Evolutionary conservation across 192 early-diverging fungal species (phyloP), one percentile per base, ranked within the genome.

Genomic region (Geranomyces variabilis): DNA sequence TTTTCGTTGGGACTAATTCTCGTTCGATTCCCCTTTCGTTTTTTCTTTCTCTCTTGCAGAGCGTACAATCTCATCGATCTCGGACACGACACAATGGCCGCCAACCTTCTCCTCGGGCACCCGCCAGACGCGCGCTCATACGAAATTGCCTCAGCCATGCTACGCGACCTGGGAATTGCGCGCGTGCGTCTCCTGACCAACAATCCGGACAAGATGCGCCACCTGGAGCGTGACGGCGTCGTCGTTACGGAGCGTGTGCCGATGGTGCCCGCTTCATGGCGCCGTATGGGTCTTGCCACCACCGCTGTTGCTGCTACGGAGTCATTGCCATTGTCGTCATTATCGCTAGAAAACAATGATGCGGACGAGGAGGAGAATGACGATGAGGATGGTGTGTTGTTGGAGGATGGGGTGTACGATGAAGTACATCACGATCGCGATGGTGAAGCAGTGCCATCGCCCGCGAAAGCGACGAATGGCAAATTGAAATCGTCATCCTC

Each of bases 61-160:
- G 96, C 96, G 12, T 99, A 99, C 78, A 99, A 99, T 75, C 80
- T 99, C 34, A 95, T 96, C 70, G 96, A 99, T 78, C 80, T 93
- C 66, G 96, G 96, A 31, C 90, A 94, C 70, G 95, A 99, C 74
- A 99, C 96, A 0, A 89, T 95, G 28, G 87, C 88, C 47, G 96
- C 96, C 51, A 99, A 99, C 70, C 57, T 96, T 22, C 73, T 94
- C 51, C 80, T 99, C 29, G 89, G 94, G 74, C 93, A 96, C 69
- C 93, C 93, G 10, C 86, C 94, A 6, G 96, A 99, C 73, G 92
- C 91, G n/a, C 90, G 96, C n/a, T 90, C 87, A 0, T 99, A 99
- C 74, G 89, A 90, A 10, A 85, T 96, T 17, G 96, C 96, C 1
- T 85, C 89, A 29, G 89, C 91, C 15, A 99, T 99, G 51, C 80